Conservation (phyloP, 139 green algal species). For the Monoraphidium neglectum region DNA sequence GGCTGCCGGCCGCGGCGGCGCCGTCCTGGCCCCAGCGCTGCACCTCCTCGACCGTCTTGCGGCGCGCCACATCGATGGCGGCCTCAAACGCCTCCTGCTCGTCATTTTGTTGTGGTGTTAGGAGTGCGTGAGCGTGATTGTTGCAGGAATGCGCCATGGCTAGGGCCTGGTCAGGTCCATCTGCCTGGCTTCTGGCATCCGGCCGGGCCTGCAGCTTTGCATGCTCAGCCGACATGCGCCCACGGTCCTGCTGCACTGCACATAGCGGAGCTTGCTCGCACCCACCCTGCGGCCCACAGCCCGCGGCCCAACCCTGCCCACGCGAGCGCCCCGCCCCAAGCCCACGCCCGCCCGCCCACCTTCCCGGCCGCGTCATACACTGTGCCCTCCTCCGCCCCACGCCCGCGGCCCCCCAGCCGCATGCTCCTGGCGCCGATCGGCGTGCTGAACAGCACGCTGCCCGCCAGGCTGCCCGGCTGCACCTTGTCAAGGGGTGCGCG, state of each 20-base stretch:
- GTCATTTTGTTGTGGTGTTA: background rate
- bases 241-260: background rate
- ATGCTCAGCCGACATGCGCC: background rate
- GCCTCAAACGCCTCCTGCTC: constrained; percentile 45
- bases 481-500: constrained; percentile 30
- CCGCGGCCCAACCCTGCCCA: background rate
- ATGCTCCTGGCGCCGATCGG: constrained; percentile 47
- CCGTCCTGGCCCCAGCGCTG: background rate
- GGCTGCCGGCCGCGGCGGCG: background rate
- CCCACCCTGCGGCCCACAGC: no score
- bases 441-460: constrained; percentile 43
- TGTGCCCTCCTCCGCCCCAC: constrained; percentile 44
- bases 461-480: constrained; percentile 36
- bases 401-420: constrained; percentile 38
- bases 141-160: background rate
- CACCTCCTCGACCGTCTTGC: constrained; percentile 37
- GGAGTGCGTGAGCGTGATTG: background rate
- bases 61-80: constrained; percentile 39
- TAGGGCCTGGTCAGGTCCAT: background rate
- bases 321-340: background rate
- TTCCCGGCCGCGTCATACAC: constrained; percentile 44
- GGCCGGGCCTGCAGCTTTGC: background rate
- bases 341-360: constrained; percentile 8
- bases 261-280: background rate
- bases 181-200: background rate